A percentile compares a stretch with the other conserved stretches of the same genome.
These are phyloP conservation scores for Zopfia rhizophila DNA, from an alignment of 2,329 filamentous ascomycete species.

Conservation along the genomic window DNA sequence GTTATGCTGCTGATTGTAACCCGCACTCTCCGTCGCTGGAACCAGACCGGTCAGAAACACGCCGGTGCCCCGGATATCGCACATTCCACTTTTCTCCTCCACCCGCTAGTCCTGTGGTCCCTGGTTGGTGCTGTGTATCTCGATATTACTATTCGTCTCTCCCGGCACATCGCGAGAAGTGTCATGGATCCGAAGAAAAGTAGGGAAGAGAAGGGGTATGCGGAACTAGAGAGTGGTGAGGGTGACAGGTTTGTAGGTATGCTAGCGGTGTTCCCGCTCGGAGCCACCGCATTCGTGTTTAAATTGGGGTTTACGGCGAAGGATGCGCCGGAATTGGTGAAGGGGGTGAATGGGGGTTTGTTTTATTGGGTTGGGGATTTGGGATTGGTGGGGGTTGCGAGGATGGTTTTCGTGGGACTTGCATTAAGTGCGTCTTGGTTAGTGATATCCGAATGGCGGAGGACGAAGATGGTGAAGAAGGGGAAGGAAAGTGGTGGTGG, in stretches of 20 bases:
- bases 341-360: constrained; percentile 51
- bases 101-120: constrained; percentile 72
- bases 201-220: constrained; percentile 16
- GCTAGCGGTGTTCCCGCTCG: constrained; percentile 52
- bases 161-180: constrained; percentile 41
- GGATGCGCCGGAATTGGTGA: constrained; percentile 82
- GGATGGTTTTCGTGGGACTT: constrained; percentile 52
- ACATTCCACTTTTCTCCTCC: constrained; percentile 74
- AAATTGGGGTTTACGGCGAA: constrained; percentile 89
- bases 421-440: constrained; percentile 41
- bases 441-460: constrained; percentile 38
- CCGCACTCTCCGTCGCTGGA: constrained; percentile 82
- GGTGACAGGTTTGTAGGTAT: constrained; percentile 42
- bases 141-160: constrained; percentile 63
- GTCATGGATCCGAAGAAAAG: constrained; percentile 33
- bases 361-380: constrained; percentile 59
- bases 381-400: constrained; percentile 39
- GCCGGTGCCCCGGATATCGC: constrained; percentile 90
- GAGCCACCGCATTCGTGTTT: constrained; percentile 76
- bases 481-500: constrained; percentile 34
- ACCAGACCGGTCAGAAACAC: constrained; percentile 97
- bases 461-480: constrained; percentile 28
- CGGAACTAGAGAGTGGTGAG: constrained; percentile 36
- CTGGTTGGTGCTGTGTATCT: constrained; percentile 77
- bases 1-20: constrained; percentile 68